Evolutionary conservation across 1,139 yeast species (phyloP).

Genomic region (Scheffersomyces lignicola): DNA sequence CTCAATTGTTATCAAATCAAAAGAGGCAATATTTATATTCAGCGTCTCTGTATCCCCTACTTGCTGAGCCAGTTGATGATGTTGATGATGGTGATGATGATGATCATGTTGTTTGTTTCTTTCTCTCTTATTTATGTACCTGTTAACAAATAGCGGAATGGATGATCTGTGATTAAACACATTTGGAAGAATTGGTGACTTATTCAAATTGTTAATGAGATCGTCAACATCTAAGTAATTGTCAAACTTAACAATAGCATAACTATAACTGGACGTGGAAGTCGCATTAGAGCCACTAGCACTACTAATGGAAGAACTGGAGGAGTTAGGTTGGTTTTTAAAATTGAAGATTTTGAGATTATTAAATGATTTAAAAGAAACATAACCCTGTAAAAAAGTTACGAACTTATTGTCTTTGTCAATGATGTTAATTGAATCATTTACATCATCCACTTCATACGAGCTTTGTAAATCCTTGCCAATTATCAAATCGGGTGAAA

Average conservation of each 20-base stretch:
- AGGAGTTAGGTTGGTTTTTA: slow-evolving; percentile 5
- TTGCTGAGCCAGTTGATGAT: not conserved
- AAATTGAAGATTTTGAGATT: slow-evolving; percentile 30
- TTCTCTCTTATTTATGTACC: slow-evolving; percentile 29
- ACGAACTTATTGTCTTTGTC: slow-evolving; percentile 15
- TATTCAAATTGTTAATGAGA: slow-evolving; percentile 21
- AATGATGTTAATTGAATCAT: slow-evolving; percentile 9
- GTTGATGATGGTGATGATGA: not conserved
- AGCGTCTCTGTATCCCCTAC: not conserved
- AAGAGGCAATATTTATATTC: not conserved
- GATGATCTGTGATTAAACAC: slow-evolving; percentile 31
- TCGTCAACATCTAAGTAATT: slow-evolving; percentile 40
- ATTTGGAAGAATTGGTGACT: too few species aligned
- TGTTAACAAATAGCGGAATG: slow-evolving; percentile 27
- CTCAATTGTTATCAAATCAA: slow-evolving; percentile 43
- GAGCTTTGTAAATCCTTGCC: not conserved
- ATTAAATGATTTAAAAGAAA: slow-evolving; percentile 26
- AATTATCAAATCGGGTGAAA: slow-evolving; percentile 17
- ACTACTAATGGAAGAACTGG: slow-evolving; percentile 6
- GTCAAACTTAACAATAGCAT: slow-evolving; percentile 36
- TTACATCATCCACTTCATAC: slow-evolving; percentile 5
- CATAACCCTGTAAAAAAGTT: slow-evolving; percentile 24
- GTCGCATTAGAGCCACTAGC: not conserved
- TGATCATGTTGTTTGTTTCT: slow-evolving; percentile 9
- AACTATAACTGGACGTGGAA: slow-evolving; percentile 15